Evolutionary conservation across 129 eudicot species (phyloP).

Genomic region (Dittrichia graveolens): DNA sequence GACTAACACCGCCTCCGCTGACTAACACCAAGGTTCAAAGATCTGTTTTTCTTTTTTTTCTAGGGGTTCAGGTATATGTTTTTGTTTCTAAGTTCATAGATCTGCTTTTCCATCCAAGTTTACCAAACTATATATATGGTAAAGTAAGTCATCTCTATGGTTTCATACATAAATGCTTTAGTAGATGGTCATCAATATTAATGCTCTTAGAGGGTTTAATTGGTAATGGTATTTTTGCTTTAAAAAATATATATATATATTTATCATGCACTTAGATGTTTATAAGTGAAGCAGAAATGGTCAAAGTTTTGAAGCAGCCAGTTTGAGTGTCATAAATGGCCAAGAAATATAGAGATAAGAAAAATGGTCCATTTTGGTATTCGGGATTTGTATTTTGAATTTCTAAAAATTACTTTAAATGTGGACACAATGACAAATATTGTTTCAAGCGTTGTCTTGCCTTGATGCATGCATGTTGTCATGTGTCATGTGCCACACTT

Average conservation of each 20-base stretch:
- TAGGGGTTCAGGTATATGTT: too few relatives aligned
- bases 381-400: background rate
- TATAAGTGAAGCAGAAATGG: conserved; percentile 20
- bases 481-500: conserved; percentile 44
- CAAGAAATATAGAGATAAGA: conserved; percentile 20
- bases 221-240: too few relatives aligned
- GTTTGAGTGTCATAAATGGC: conserved; percentile 19
- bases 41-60: too few relatives aligned
- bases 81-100: too few relatives aligned
- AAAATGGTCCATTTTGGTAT: conserved; percentile 25
- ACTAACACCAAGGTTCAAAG: too few relatives aligned
- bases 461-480: conserved; percentile 44
- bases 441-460: conserved; percentile 36
- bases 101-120: too few relatives aligned
- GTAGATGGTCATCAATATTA: background rate
- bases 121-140: too few relatives aligned
- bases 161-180: background rate
- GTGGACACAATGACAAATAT: conserved; percentile 43
- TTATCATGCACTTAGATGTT: background rate
- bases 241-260: too few relatives aligned
- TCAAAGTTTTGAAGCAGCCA: conserved; percentile 30
- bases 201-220: too few relatives aligned
- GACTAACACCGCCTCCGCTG: too few relatives aligned
- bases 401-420: conserved; percentile 22
- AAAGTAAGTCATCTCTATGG: too few relatives aligned